A percentile compares a stretch with the other conserved stretches of the same genome.
Evolutionary conservation across 495 filamentous ascomycete species (phyloP).

Genomic region (Tricharina praecox): DNA sequence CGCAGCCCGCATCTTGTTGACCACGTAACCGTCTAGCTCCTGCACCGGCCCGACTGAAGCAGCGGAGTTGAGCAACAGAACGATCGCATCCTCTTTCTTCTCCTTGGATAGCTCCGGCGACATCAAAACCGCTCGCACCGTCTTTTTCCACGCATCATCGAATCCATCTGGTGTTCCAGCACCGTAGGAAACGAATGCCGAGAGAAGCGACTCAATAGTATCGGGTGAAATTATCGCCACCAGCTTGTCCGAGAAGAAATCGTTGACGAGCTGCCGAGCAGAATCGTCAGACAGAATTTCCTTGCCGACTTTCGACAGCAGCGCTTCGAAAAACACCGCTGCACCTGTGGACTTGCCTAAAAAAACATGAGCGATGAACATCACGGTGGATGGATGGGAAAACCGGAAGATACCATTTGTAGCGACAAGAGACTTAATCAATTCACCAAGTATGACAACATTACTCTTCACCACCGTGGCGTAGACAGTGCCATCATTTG

Average conservation of each 20-base stretch:
- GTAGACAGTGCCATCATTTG: neutral
- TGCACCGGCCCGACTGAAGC: constrained; percentile 2
- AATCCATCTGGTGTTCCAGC: constrained; percentile 8
- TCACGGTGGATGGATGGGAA: neutral
- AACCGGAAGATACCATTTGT: neutral
- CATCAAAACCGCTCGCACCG: constrained; percentile 10
- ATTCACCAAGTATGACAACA: constrained; percentile 2
- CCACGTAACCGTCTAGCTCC: constrained; percentile 20
- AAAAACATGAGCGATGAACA: neutral
- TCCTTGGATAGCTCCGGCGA: constrained; percentile 10
- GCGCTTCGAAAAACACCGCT: neutral
- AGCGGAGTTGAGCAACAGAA: constrained; percentile 1
- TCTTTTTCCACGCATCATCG: constrained; percentile 13
- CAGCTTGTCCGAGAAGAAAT: constrained; percentile 14
- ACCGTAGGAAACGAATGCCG: constrained; percentile 14
- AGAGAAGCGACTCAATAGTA: constrained; percentile 11
- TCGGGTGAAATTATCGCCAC: constrained; percentile 7
- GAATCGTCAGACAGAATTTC: neutral
- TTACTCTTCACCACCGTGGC: constrained; percentile 1
- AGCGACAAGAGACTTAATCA: constrained; percentile 1
- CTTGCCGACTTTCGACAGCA: neutral
- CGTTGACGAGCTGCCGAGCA: neutral
- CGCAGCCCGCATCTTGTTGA: constrained; percentile 3
- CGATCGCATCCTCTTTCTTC: constrained; percentile 13
- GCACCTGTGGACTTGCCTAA: neutral